Evolutionary conservation across 2,329 filamentous ascomycete species (phyloP), one percentile per base, ranked within the genome.

Genomic region (Leptographium galeiforme): DNA sequence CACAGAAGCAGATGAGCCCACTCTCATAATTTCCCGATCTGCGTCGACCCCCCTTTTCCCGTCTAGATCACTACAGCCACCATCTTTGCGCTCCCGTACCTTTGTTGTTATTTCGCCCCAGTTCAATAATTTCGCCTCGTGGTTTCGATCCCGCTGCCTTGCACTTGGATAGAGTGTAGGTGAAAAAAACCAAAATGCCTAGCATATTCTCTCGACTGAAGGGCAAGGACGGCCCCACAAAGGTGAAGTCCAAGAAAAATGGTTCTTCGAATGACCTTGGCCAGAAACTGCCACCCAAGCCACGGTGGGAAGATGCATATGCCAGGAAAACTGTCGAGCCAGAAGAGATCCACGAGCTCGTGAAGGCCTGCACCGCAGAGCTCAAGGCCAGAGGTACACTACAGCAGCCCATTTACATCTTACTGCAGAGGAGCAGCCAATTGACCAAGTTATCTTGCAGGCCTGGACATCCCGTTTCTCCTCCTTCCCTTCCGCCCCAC

Each of bases 401-500:
- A 40, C 11, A 7, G 32, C 25, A 8, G 13, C 19, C 33, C 12
- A 34, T 47, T 33, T 33, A 48, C 46, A 53, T 36, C 47, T 8
- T 25, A 25, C 19, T n/a, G 33, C 32, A 25, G 13, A 16, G 10
- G 13, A 34, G 30, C 32, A 14, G 6, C 16, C 41, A 33, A 16
- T 13, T 52, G 34, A 47, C 36, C 25, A 18, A 18, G n/a, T 25
- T n/a, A 13, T 45, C 6, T 32, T 14, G 38, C 53, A 95, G 89
- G 84, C 60, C 83, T 97, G 63, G 85, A 96, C 66, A 83, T 85
- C 56, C 93, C 93, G 1, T 97, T 98, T 68, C 78, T 97, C 33
- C 82, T 98, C 10, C 78, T 98, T 5, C 93, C 93, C 13, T 98
- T 96, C 70, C 85, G 93, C 62, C 93, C 91, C 25, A 89, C 87